Evolutionary conservation across 31 red algal genomes (phyloP).

Genomic region (Asparagopsis taxiformis): DNA sequence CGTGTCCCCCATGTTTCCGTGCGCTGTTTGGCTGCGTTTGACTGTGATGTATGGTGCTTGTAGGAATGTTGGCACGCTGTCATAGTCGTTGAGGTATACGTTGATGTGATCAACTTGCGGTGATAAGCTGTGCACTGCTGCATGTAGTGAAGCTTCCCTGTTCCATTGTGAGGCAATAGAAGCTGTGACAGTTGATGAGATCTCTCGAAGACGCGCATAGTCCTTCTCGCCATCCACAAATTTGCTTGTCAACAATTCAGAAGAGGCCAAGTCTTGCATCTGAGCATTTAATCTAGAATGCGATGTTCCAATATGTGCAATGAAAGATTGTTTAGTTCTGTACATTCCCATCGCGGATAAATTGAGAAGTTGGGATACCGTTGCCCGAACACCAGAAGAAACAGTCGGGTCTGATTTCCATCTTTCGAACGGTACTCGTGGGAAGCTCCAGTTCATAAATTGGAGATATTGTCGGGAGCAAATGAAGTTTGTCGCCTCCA

Average conservation of each 20-base stretch:
- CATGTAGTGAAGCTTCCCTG: conserved; percentile 66
- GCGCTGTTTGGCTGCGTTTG: conserved; percentile 29
- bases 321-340: conserved; percentile 60
- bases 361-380: conserved; percentile 62
- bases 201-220: conserved; percentile 34
- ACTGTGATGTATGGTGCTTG: conserved; percentile 52
- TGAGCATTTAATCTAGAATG: conserved; percentile 84
- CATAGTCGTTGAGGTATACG: conserved; percentile 93
- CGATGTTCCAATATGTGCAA: conserved; percentile 70
- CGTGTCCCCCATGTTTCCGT: conserved; percentile 82
- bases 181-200: conserved; percentile 54
- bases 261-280: conserved; percentile 25
- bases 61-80: conserved; percentile 70
- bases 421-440: conserved; percentile 40
- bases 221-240: conserved; percentile 74
- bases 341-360: conserved; percentile 51
- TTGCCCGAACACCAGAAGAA: conserved; percentile 86
- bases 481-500: conserved; percentile 91
- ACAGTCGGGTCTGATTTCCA: conserved; percentile 76
- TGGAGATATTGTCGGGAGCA: conserved; percentile 44
- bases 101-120: conserved; percentile 78
- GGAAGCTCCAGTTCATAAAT: conserved; percentile 78
- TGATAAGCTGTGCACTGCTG: conserved; percentile 63
- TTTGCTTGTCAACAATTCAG: conserved; percentile 44
- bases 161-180: conserved; percentile 85